Base-by-base conservation (phyloP, 164 flowering plant genomes). In the Dillenia turbinata region DNA sequence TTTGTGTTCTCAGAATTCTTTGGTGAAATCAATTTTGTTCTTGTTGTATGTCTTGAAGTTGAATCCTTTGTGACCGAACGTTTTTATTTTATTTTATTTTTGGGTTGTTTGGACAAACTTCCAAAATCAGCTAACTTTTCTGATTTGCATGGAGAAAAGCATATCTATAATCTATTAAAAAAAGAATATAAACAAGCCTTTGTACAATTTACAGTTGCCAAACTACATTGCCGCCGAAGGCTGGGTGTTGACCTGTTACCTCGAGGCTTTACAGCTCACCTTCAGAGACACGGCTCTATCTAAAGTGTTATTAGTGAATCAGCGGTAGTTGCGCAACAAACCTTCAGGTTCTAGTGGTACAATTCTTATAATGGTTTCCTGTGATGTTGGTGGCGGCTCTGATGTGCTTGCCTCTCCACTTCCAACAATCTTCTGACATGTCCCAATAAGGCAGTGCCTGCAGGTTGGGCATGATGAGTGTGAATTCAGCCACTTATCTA, bases 401-500 rank as follows among this genome's bases (percentile, higher is more conserved):
- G 82, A 67, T 13, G 79, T 56, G 62, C 67, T 72, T 9, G 68
- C 65, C 50, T 75, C 73, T 15, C 70, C 63, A 49, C 74, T 60
- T 0, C 83, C 79, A 0, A 77, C 73, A 2, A 81, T 86, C 69
- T 86, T 86, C 10, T 79, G 77, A 61, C 90, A 85, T 0, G 84
- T 80, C 56, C 82, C 79, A 4, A 78, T 67, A 3, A 85, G 78
- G 79, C 86, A 82, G 73, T 87, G 79, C 58, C 95, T 66, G 63
- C 98, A 92, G 13, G 88, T 88, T 2, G 98, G 98, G 74, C 98
- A 92, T 0, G 98, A 90, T 0, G 96, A 81, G 74, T 92, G 95
- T 0, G 88, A 76, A 22, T 54, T 70, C 3, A 92, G 82, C 96
- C 98, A 92, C 67, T 75, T 90, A 55, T 90, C 96, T 8, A 92